These are phyloP conservation scores for Starmerella bombi DNA, from an alignment of 805 yeast species.

Conservation along the genomic window DNA sequence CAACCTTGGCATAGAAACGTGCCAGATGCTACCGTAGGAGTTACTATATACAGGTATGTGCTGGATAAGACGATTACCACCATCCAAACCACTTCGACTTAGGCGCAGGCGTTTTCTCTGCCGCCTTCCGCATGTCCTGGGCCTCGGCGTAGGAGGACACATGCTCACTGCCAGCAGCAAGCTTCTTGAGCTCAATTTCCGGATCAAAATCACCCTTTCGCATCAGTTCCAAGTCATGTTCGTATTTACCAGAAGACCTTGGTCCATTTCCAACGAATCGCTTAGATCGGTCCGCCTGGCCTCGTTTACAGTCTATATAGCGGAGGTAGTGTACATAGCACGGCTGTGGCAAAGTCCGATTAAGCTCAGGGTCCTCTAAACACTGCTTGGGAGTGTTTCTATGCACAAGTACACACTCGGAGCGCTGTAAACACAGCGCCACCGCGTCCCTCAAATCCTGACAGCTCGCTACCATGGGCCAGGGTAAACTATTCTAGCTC, in stretches of 20 bases:
- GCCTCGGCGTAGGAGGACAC: conserved; percentile 13
- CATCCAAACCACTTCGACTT: conserved; percentile 5
- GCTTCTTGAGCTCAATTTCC: conserved; percentile 60
- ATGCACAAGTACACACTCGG: conserved; percentile 88
- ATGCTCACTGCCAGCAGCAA: conserved; percentile 28
- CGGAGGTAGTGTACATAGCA: conserved; percentile 76
- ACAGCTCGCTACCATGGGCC: conserved; percentile 43
- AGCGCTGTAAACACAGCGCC: conserved; percentile 87
- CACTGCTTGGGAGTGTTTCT: conserved; percentile 85
- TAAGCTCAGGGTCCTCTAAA: conserved; percentile 62
- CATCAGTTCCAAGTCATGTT: conserved; percentile 68
- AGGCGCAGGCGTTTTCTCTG: background rate
- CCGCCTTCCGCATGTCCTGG: conserved; percentile 7
- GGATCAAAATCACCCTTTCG: conserved; percentile 75
- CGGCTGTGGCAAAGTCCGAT: conserved; percentile 68
- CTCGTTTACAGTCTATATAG: conserved; percentile 80
- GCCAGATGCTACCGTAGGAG: too few species aligned
- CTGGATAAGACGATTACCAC: too few species aligned
- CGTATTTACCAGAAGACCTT: conserved; percentile 81
- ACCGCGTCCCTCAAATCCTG: conserved; percentile 90
- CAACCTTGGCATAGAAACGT: too few species aligned
- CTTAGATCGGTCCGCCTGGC: conserved; percentile 77
- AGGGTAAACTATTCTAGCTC: background rate
- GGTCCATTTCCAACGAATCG: conserved; percentile 92
- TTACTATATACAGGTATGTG: too few species aligned